Percentiles rank a stretch among this genome's conserved stretches.
These are phyloP conservation scores for Nigrospora osmanthi DNA, from an alignment of 2,329 filamentous ascomycete species.

Conservation along the genomic window DNA sequence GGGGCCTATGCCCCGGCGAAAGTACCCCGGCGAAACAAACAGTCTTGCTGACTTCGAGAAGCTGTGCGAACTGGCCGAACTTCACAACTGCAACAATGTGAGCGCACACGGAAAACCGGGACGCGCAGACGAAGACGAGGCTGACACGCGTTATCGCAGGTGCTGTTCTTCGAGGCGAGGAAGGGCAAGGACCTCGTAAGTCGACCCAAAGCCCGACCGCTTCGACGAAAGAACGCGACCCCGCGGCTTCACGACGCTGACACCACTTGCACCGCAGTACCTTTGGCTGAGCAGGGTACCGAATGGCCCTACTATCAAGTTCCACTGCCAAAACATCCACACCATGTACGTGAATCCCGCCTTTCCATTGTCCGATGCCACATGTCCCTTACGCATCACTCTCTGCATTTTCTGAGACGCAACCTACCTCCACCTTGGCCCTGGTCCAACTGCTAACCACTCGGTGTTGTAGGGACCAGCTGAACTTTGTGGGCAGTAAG, in stretches of 20 bases:
- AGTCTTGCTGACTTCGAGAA: too few relatives aligned
- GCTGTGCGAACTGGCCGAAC: constrained; percentile 40
- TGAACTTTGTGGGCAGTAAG: constrained; percentile 79
- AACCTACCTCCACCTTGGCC: too few relatives aligned
- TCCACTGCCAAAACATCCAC: constrained; percentile 64
- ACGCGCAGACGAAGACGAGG: too few relatives aligned
- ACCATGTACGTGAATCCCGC: too few relatives aligned
- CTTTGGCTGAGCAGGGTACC: constrained; percentile 89
- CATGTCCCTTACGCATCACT: too few relatives aligned
- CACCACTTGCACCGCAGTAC: constrained; percentile 38
- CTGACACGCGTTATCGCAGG: constrained; percentile 26
- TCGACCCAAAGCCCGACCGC: background rate
- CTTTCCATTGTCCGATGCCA: too few relatives aligned
- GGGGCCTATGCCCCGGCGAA: too few relatives aligned
- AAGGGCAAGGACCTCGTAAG: constrained; percentile 75
- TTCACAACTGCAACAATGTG: constrained; percentile 92
- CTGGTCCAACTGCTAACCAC: too few relatives aligned
- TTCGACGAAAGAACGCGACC: too few relatives aligned
- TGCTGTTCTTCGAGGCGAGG: constrained; percentile 89
- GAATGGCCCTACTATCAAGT: constrained; percentile 62
- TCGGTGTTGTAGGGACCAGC: constrained; percentile 29
- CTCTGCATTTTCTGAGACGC: too few relatives aligned
- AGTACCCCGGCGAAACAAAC: too few relatives aligned
- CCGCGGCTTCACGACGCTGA: background rate
- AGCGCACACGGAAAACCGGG: constrained; percentile 21